Conservation (phyloP, 2,329 filamentous ascomycete species). For the Neonectria sp. region DNA sequence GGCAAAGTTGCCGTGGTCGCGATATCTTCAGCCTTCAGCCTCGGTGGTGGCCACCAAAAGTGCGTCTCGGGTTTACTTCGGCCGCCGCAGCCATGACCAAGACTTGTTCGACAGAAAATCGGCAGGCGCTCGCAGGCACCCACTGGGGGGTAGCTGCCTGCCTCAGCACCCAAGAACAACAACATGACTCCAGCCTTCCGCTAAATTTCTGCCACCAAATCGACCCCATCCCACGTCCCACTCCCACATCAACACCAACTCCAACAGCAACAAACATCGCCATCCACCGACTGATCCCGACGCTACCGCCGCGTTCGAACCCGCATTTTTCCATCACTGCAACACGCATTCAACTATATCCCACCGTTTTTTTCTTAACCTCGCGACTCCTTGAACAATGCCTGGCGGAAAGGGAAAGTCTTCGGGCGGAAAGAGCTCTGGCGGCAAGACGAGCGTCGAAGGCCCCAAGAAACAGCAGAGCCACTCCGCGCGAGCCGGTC, state of each 20-base stretch:
- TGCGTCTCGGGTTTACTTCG: constrained; percentile 47
- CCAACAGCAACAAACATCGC: constrained; percentile 44
- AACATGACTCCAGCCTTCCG: constrained; percentile 46
- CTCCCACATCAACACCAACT: constrained; percentile 40
- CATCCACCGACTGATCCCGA: constrained; percentile 34
- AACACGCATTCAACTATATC: constrained; percentile 21
- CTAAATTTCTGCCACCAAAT: constrained; percentile 50
- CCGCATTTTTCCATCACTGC: constrained; percentile 35
- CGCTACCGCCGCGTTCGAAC: constrained; percentile 42
- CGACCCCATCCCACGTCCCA: constrained; percentile 43
- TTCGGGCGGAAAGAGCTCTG: constrained; percentile 88
- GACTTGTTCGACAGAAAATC: constrained; percentile 16
- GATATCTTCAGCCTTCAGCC: constrained; percentile 33
- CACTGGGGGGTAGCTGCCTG: constrained; percentile 27
- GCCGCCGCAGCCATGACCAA: constrained; percentile 35
- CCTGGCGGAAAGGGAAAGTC: constrained; percentile 96
- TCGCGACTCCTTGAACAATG: constrained; percentile 61
- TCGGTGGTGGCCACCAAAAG: constrained; percentile 41
- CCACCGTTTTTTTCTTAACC: constrained; percentile 35
- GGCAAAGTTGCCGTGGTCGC: constrained; percentile 34
- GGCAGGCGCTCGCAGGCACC: constrained; percentile 32
- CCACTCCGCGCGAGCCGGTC: constrained; percentile 94
- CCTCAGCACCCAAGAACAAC: constrained; percentile 44
- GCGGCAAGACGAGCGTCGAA: constrained; percentile 79
- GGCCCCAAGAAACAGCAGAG: constrained; percentile 91